Evolutionary conservation across 2,329 filamentous ascomycete species (phyloP), one percentile per base, ranked within the genome.

Genomic region (Davidsoniella australis): DNA sequence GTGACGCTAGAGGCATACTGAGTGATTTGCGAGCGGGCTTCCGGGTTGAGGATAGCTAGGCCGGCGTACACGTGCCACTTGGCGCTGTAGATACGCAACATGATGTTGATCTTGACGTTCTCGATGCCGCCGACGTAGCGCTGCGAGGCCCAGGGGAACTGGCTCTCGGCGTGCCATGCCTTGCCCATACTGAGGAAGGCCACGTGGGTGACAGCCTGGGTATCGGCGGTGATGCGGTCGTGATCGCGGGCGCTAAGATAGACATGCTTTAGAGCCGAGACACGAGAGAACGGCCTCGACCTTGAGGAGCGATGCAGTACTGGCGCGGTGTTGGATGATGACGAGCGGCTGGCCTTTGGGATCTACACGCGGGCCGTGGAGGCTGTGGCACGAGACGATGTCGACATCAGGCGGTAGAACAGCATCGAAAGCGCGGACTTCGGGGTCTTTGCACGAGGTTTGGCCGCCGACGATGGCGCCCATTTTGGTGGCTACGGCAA

Each of bases 11-110:
- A 73, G 8, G 91, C 89, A 63, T 96, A 98, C 68, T 96, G 88
- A 50, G 82, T 76, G 59, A 98, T 96, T 66, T 98, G 91, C 63
- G 82, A 75, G 63, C 83, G 84, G 3, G 91, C 91, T 52, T 87
- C 82, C 0, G 91, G 91, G 63, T 98, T 98, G 52, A 98, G 75
- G 60, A 98, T 98, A 9, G 93, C 91, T 7, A 98, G 80, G 0
- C 91, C 91, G 17, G 91, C 91, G 64, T 98, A 98, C 51, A 98
- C 91, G 68, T 98, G 93, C 93, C 93, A 98, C 65, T 96, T 98
- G 65, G 95, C 94, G 53, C 82, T 81, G 68, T 96, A 98, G 67
- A 98, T 96, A 58, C 91, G 87, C 56, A 98, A 70, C 57, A 87
- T 96, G 57, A 96, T 80, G 67, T 98, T 98, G 69, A 96, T 94